A percentile compares a stretch with the other conserved stretches of the same genome.
phyloP scores from a whole-genome alignment of 495 filamentous ascomycete species.

The Penicillium soppii region DNA sequence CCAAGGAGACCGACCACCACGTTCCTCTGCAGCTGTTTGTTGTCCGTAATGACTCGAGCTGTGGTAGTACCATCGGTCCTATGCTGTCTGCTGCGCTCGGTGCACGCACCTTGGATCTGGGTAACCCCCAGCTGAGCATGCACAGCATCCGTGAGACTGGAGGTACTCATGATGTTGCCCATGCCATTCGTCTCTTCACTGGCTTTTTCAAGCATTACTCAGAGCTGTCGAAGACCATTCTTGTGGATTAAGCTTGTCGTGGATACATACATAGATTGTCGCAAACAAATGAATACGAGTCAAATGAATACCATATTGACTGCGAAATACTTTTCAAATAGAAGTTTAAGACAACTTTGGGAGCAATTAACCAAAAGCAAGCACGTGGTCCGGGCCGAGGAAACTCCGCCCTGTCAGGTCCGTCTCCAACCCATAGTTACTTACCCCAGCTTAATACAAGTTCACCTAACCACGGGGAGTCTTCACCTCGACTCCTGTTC shows the following conservation, averaged over 20 bases:
- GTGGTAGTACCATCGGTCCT: conserved; percentile 94
- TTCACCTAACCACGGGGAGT: conserved; percentile 7
- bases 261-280: not conserved
- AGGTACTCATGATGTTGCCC: conserved; percentile 82
- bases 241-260: conserved; percentile 59
- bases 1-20: conserved; percentile 43
- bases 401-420: conserved; percentile 21
- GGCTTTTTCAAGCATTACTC: conserved; percentile 84
- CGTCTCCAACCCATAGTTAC: conserved; percentile 10
- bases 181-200: conserved; percentile 82
- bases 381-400: conserved; percentile 27
- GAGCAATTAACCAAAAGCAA: no score
- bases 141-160: conserved; percentile 94
- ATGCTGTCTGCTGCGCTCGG: conserved; percentile 87
- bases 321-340: not conserved
- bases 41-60: conserved; percentile 90
- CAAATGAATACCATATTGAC: not conserved
- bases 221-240: conserved; percentile 73
- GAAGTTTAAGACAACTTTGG: not conserved
- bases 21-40: conserved; percentile 95
- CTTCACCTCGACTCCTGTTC: conserved; percentile 8
- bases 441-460: no score
- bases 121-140: conserved; percentile 96
- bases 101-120: conserved; percentile 84
- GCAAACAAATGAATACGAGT: not conserved